phyloP scores from a whole-genome alignment of 202 grass and related monocot genomes.

The Elaeis oleifera region DNA sequence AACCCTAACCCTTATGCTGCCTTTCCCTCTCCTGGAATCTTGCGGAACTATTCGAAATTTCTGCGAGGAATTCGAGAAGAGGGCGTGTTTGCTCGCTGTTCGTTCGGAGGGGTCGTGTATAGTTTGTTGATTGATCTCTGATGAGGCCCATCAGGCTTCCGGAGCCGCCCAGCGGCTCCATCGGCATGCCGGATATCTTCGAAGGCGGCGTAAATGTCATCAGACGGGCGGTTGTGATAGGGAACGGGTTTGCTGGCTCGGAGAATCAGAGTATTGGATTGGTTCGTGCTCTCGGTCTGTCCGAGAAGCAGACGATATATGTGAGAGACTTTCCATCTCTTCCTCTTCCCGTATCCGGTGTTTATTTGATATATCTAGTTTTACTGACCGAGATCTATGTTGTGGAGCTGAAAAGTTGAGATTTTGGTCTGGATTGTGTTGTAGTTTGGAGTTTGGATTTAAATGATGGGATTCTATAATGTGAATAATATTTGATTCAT shows the following conservation, averaged over 20 bases:
- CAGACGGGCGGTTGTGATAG: conserved; percentile 67
- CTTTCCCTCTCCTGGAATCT: too few species aligned
- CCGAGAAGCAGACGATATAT: conserved; percentile 58
- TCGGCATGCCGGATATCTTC: conserved; percentile 82
- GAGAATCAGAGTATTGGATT: conserved; percentile 83
- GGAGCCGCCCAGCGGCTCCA: conserved; percentile 53
- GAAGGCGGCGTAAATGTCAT: conserved; percentile 49
- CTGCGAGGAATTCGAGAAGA: too few species aligned
- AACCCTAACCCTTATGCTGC: too few species aligned
- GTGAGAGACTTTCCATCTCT: conserved; percentile 24
- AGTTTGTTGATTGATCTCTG: not conserved
- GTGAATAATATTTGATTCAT: too few species aligned
- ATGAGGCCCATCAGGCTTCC: conserved; percentile 86
- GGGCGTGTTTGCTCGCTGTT: too few species aligned
- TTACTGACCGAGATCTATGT: too few species aligned
- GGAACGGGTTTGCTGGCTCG: conserved; percentile 60
- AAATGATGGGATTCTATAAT: too few species aligned
- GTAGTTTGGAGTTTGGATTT: too few species aligned
- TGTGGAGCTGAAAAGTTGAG: too few species aligned
- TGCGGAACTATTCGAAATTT: too few species aligned
- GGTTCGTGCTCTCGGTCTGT: conserved; percentile 76
- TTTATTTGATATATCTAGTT: not conserved
- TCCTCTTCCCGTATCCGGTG: not conserved
- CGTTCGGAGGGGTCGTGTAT: too few species aligned
- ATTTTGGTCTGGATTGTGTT: too few species aligned